Evolutionary conservation across 2,329 filamentous ascomycete species (phyloP), one percentile per base, ranked within the genome.

Genomic region (Curvularia eragrostidis): DNA sequence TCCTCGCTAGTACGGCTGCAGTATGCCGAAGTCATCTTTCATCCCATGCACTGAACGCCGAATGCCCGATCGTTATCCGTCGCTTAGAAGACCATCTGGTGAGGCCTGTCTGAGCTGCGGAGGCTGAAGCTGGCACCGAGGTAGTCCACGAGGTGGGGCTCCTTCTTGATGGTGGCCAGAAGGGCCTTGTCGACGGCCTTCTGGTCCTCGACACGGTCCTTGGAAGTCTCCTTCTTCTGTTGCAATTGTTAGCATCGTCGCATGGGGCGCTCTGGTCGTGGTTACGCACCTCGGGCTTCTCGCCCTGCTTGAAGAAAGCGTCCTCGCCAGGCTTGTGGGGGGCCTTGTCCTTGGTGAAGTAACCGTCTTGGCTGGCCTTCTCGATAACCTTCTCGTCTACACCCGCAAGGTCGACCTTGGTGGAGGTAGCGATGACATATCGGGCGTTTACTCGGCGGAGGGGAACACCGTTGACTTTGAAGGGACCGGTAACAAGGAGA

Each of bases 391-490:
- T 78, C 69, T 80, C 76, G 83, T 98, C 94, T 75, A 99, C 83
- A 77, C 92, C 91, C 70, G 85, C 84, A 77, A 99, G 82, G 80
- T 94, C 89, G 78, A 96, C 86, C 83, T 89, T 91, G 80, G 89
- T 88, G 76, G 89, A 92, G 77, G 91, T 96, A 78, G 91, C 91
- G 80, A 96, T 96, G 79, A 96, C 91, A 84, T 95, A 96, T 83
- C 91, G 89, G 80, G 91, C 86, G 85, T 96, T 96, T 80, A 96
- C 91, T 82, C 85, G 89, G 84, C 95, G 90, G 78, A 99, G 90
- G 74, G 95, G 95, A 71, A 99, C 95, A 83, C 95, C 95, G 86
- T 99, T 99, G 85, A 99, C 90, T 90, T 98, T 99, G 91, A 98
- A 99, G 80, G 95, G 95, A 77, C 95, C 95, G 80, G 95, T 99